Evolutionary conservation across 208 protist species (phyloP).

Genomic region (Leishmania turanica): DNA sequence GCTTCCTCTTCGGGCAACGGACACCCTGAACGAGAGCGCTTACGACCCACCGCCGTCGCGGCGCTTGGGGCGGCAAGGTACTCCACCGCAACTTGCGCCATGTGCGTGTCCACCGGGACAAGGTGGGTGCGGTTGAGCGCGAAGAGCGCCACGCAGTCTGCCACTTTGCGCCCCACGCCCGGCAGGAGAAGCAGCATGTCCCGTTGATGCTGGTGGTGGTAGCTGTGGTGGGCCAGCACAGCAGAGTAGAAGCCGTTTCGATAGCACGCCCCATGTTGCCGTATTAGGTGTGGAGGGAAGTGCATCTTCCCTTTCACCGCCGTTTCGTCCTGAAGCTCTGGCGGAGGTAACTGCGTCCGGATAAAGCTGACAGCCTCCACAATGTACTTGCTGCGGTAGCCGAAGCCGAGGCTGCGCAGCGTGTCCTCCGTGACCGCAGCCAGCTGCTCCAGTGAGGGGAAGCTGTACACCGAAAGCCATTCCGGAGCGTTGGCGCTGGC

Average conservation of each 20-base stretch:
- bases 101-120: constrained; percentile 92
- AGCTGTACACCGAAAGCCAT: constrained; percentile 50
- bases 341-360: not conserved
- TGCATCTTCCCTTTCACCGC: not conserved
- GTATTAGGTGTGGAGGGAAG: not conserved
- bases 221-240: constrained; percentile 24
- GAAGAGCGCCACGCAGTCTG: constrained; percentile 86
- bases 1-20: not conserved
- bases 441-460: constrained; percentile 59
- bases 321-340: not conserved
- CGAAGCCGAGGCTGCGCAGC: constrained; percentile 58
- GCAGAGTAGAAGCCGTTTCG: constrained; percentile 55
- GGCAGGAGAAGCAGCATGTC: constrained; percentile 49
- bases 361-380: constrained; percentile 22
- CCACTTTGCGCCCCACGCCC: constrained; percentile 84
- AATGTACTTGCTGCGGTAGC: constrained; percentile 80
- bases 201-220: constrained; percentile 35
- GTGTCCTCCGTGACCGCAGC: constrained; percentile 29
- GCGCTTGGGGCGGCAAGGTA: constrained; percentile 34
- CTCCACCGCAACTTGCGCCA: constrained; percentile 68
- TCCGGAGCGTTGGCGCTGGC: not conserved
- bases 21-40: not conserved
- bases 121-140: constrained; percentile 52
- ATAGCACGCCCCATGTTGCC: constrained; percentile 15
- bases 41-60: not conserved